Conservation (phyloP, 768 basidiomycete species). For the Russula ochroleuca region DNA sequence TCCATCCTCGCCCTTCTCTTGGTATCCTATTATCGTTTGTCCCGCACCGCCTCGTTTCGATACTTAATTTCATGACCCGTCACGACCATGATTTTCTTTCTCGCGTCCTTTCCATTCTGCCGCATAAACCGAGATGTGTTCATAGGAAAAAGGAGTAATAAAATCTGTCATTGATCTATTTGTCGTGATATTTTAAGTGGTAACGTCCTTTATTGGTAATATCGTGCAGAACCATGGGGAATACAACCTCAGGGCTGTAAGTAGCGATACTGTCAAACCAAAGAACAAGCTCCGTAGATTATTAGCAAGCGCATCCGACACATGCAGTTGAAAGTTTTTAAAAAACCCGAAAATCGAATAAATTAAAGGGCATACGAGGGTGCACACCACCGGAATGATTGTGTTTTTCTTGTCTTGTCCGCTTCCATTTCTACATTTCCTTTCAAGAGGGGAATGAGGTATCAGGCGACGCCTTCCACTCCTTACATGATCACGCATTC, state of each 20-base stretch:
- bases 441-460: background rate
- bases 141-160: slow-evolving; percentile 21
- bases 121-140: slow-evolving; percentile 19
- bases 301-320: background rate
- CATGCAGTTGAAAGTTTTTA: background rate
- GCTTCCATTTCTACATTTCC: background rate
- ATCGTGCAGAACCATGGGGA: background rate
- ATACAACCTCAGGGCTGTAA: background rate
- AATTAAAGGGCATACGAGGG: background rate
- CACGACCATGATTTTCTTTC: slow-evolving; percentile 21
- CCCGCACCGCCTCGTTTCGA: slow-evolving; percentile 15
- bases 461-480: background rate
- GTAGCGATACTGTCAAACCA: background rate
- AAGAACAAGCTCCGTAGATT: background rate
- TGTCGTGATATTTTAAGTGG: slow-evolving; percentile 7
- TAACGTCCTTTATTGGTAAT: slow-evolving; percentile 1
- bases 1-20: background rate
- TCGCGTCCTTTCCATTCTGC: slow-evolving; percentile 1
- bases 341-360: background rate
- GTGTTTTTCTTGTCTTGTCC: background rate
- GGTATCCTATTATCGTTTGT: slow-evolving; percentile 23
- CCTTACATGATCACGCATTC: slow-evolving; percentile 82
- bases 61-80: slow-evolving; percentile 28
- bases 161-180: slow-evolving; percentile 17
- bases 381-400: background rate